phyloP scores from a whole-genome alignment of 2,329 filamentous ascomycete species.

The Proliferodiscus dingleyae region DNA sequence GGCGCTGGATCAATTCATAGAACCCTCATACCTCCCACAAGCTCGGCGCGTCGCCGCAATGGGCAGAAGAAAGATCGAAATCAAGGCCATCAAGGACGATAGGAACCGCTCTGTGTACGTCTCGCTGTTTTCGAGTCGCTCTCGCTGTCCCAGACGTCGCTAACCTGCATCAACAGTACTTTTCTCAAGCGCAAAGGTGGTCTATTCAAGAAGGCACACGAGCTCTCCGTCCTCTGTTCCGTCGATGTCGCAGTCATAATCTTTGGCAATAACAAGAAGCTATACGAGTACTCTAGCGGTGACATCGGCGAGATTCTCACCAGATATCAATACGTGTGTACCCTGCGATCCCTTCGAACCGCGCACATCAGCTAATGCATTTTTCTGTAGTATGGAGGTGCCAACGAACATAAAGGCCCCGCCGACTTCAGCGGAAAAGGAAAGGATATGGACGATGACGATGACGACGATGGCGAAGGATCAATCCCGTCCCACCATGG shows the following conservation, averaged over 20 bases:
- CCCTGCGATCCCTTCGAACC: no score
- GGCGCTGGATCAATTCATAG: conserved; percentile 29
- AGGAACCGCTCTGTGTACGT: conserved; percentile 91
- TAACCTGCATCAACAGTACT: conserved; percentile 53
- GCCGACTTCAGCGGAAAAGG: conserved; percentile 80
- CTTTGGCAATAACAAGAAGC: conserved; percentile 97
- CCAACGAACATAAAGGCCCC: conserved; percentile 95
- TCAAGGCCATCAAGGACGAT: conserved; percentile 99
- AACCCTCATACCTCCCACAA: conserved; percentile 23
- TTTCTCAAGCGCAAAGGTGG: conserved; percentile 98
- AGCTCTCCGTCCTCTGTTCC: conserved; percentile 94
- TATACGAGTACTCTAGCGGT: conserved; percentile 93
- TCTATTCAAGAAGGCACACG: conserved; percentile 98
- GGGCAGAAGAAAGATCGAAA: conserved; percentile 99
- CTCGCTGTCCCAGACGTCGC: conserved; percentile 5
- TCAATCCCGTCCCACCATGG: conserved; percentile 52
- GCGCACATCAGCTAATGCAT: conserved; percentile 11
- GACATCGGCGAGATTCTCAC: conserved; percentile 89
- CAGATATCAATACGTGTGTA: conserved; percentile 83
- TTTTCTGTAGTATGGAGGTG: conserved; percentile 69
- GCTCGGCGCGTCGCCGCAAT: conserved; percentile 48
- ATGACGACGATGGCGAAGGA: conserved; percentile 70
- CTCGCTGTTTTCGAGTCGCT: conserved; percentile 1
- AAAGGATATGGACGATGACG: conserved; percentile 70
- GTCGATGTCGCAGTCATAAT: conserved; percentile 99